Base-by-base conservation (phyloP, 129 eudicot genomes). In the Flaveria ramosissima region DNA sequence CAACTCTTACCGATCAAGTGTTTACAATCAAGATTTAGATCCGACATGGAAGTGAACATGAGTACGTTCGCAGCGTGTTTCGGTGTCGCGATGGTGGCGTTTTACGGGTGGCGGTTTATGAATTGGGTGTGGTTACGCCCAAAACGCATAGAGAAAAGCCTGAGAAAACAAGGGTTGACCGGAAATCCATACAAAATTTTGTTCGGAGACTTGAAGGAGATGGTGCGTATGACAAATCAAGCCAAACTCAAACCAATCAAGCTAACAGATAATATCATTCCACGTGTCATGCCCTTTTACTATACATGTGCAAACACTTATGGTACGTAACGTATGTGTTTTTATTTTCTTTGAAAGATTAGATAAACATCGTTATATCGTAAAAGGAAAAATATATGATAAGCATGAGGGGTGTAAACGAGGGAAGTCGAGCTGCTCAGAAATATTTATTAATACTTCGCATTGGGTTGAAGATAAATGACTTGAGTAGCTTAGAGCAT, bases 211-310 rank as follows among this genome's bases (percentile, higher is more conserved):
- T 1, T 74, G 32, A 59, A 74, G 4, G 70, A 60, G 78, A 60
- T 47, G 79, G 70, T 75, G 71, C 11, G 20, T 30, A 47, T 75
- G 79, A 2, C 59, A 7, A 23, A 36, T 3, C 6, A 46, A 9
- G 79, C 79, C 43, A 75, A 63, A 66, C 52, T 42, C 56, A 75
- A 75, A 27, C 79, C 79, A 21, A 75, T 75, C 45, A 66, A 50
- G 15, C 60, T 75, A 50, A 45, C 72, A 27, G 72, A 75, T 19
- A 17, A 30, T 9, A 75, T 75, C 46, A 27, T 75, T 63, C 79
- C 79, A 14, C 79, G 72, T 46, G 72, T 75, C 47, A 61, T 75
- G 63, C 79, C 79, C 0, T 75, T 63, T 41, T 2, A 23, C 48
- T 50, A 75, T 17, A 10, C 65, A 12, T 62, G 50, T 36, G 70